Percentiles rank a stretch among this genome's conserved stretches.
These are phyloP conservation scores for Cichorium intybus DNA, from an alignment of 140 eudicot species.

Conservation along the genomic window DNA sequence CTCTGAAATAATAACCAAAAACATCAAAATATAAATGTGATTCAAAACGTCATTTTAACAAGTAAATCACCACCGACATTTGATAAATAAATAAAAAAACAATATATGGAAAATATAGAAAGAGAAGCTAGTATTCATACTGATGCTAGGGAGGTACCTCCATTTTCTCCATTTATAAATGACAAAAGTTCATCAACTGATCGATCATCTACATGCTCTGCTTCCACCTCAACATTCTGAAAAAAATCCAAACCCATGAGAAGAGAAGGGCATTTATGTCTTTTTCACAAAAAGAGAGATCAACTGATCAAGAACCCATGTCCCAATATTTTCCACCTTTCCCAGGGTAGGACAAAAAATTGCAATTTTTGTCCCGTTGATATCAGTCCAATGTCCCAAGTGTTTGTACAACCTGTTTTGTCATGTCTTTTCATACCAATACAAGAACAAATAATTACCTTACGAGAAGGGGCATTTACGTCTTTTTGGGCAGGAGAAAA, in stretches of 20 bases:
- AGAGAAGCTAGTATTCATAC: conserved; percentile 21
- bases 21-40: background rate
- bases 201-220: conserved; percentile 72
- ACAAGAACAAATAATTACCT: background rate
- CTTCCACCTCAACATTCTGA: conserved; percentile 68
- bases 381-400: too few relatives aligned
- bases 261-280: background rate
- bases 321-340: background rate
- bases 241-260: conserved; percentile 7
- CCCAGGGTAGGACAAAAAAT: background rate
- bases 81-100: background rate
- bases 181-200: conserved; percentile 90
- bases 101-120: background rate
- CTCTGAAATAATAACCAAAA: conserved; percentile 40
- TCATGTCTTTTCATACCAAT: background rate
- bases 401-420: background rate
- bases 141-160: conserved; percentile 43
- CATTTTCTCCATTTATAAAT: conserved; percentile 79
- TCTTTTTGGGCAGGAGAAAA: background rate
- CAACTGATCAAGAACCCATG: background rate
- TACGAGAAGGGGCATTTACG: background rate
- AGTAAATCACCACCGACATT: background rate
- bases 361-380: background rate
- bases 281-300: background rate
- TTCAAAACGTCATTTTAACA: background rate